phyloP scores from a whole-genome alignment of 805 yeast species.

The Lipomyces spencermartinsiae region DNA sequence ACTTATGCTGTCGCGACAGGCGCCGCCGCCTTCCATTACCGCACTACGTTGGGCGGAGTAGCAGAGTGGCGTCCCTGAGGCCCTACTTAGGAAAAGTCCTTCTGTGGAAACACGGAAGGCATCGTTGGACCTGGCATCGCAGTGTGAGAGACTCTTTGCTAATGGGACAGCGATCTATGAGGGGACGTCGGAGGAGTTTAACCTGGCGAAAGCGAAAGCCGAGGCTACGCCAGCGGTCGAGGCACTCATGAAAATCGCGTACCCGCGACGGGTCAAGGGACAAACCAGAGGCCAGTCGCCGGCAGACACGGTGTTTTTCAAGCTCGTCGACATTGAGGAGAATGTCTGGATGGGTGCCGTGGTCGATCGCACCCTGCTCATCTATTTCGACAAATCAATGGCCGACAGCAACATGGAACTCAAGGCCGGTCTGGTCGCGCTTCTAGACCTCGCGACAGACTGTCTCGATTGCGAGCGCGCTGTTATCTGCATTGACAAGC shows the following conservation, averaged over 20 bases:
- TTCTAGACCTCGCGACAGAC: conserved; percentile 40
- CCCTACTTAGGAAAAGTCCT: conserved; percentile 39
- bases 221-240: conserved; percentile 25
- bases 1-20: conserved; percentile 37
- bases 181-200: conserved; percentile 24
- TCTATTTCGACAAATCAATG: conserved; percentile 36
- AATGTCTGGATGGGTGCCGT: conserved; percentile 38
- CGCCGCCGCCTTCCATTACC: conserved; percentile 38
- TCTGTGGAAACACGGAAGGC: conserved; percentile 41
- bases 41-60: conserved; percentile 42
- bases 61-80: conserved; percentile 45
- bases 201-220: not conserved
- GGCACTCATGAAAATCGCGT: conserved; percentile 32
- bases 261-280: conserved; percentile 23
- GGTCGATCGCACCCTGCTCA: conserved; percentile 31
- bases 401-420: conserved; percentile 25
- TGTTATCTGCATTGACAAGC: conserved; percentile 39
- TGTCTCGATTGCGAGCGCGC: conserved; percentile 37
- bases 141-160: conserved; percentile 43
- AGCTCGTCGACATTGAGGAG: conserved; percentile 32
- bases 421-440: conserved; percentile 36
- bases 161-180: conserved; percentile 38
- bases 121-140: conserved; percentile 40
- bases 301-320: conserved; percentile 23
- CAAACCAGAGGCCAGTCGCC: conserved; percentile 1